These are phyloP conservation scores for Fomitopsis pinicola DNA, from an alignment of 1,284 basidiomycete species.

Conservation along the genomic window DNA sequence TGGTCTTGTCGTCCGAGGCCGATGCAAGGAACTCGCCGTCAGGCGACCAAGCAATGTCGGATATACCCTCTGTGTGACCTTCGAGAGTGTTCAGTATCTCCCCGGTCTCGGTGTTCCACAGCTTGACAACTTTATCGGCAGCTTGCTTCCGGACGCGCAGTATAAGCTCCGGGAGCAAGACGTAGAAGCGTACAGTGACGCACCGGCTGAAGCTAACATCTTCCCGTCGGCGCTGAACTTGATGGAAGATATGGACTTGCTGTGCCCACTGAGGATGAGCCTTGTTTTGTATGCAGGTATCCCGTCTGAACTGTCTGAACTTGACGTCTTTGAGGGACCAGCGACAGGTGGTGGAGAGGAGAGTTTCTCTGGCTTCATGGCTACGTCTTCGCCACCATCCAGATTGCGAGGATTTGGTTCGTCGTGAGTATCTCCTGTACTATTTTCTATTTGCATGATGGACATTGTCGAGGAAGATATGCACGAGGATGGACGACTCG, in stretches of 20 bases:
- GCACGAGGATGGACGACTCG: not conserved
- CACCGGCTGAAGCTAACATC: slow-evolving; percentile 73
- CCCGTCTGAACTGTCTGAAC: not conserved
- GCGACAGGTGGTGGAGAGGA: slow-evolving; percentile 1
- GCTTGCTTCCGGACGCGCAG: slow-evolving; percentile 45
- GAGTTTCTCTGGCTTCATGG: not conserved
- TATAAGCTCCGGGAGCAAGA: slow-evolving; percentile 11
- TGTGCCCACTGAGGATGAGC: slow-evolving; percentile 69
- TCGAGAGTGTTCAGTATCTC: slow-evolving; percentile 66
- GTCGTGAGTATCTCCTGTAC: no score
- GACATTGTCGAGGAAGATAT: not conserved
- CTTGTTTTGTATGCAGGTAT: slow-evolving; percentile 37
- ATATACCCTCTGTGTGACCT: slow-evolving; percentile 79
- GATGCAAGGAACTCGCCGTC: slow-evolving; percentile 82
- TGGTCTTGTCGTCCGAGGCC: slow-evolving; percentile 86
- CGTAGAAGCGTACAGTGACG: slow-evolving; percentile 22
- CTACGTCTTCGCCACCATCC: not conserved
- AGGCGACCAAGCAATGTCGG: slow-evolving; percentile 83
- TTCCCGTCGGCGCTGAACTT: slow-evolving; percentile 79
- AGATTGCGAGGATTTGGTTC: not conserved
- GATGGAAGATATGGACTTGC: slow-evolving; percentile 66
- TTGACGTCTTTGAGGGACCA: slow-evolving; percentile 10
- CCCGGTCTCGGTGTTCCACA: slow-evolving; percentile 74
- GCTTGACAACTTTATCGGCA: slow-evolving; percentile 74
- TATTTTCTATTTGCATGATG: not conserved